Evolutionary conservation across 1,284 basidiomycete genomes (phyloP), one percentile per base, ranked within the genome.

Genomic region (Ustilago trichophora): DNA sequence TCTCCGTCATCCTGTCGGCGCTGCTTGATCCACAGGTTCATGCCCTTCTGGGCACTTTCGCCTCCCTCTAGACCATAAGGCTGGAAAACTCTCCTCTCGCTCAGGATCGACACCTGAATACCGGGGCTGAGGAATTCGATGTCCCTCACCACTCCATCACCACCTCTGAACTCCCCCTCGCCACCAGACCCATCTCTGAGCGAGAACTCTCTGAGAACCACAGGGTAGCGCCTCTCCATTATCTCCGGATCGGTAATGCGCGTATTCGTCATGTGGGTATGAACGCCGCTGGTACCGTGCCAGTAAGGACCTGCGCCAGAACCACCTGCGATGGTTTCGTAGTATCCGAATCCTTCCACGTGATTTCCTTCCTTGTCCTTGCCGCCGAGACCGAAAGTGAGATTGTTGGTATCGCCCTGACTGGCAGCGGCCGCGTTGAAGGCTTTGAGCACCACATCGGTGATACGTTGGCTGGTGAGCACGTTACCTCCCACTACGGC

Each of bases 401-500:
- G 83, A 79, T 93, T 93, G 41, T 91, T 93, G 75, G 84, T 85
- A 40, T 91, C 92, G 6, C 95, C 95, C 82, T 98, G 95, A 75
- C 90, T 92, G 0, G 93, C 95, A 10, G 94, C 92, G 46, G 89
- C 91, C 0, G 92, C 93, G 62, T 91, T 86, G 85, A 98, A 98
- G 0, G 95, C 94, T 77, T 90, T 91, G 50, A 98, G 84, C 11
- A 98, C 92, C 1, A 97, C 92, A 75, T 98, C 95, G 0, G 95
- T 93, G 44, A 97, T 92, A 11, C 95, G 86, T 81, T 98, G 94
- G 16, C 89, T 91, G 3, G 93, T 95, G 55, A 95, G 85, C 13
- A 95, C 92, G 76, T 97, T 97, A 6, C 93, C 93, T 18, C 91
- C 93, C 66, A 92, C 94, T 2, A 96, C 92, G 0, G 93, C 93